Base-by-base conservation (phyloP, 106 monocot genomes). In the Dendrobium huoshanense region DNA sequence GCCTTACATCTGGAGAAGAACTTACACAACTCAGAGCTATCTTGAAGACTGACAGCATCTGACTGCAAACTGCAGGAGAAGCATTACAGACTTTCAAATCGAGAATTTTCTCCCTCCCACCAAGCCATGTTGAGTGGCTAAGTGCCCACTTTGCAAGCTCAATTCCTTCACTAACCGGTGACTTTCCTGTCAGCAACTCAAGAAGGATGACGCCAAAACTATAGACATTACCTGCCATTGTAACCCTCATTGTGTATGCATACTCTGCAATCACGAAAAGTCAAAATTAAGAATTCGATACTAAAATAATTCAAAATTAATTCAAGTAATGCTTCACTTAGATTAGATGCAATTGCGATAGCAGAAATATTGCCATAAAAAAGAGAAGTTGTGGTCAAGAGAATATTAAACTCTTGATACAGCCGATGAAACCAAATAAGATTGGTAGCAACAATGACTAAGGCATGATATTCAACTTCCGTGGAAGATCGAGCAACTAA, bases 211-310 rank as follows among this genome's bases (percentile, higher is more conserved):
- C 51, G 13, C 51, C 51, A 51, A 51, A 93, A 49, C 93, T 93
- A 73, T 93, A 93, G 7, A 93, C 87, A 79, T 91, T 91, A 33
- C 93, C 89, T 2, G 89, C 78, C 79, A 77, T 79, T 15, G 91
- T 91, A 77, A 91, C 78, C 79, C 82, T 89, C 93, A 94, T 89
- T 0, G 87, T 91, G 77, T 91, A 94, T 19, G 93, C 89, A 48
- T 91, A 94, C 84, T 94, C 93, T 91, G 87, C 86, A 86, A 75
- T 48, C 77, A 86, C 59, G 33, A 75, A 70, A 77, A n/a, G 75
- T 1, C 3, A 51, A 10, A 13, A 51, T 15, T 51, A 13, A 51
- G 13, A 51, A 15, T 51, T 13, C 51, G 5, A 45, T 7, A 45
- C 9, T 9, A 45, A 45, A 45, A 9, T 45, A 45, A 45, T 45